Base-by-base conservation (phyloP, 2,329 filamentous ascomycete genomes). In the Aspergillus pseudoviridinutans region DNA sequence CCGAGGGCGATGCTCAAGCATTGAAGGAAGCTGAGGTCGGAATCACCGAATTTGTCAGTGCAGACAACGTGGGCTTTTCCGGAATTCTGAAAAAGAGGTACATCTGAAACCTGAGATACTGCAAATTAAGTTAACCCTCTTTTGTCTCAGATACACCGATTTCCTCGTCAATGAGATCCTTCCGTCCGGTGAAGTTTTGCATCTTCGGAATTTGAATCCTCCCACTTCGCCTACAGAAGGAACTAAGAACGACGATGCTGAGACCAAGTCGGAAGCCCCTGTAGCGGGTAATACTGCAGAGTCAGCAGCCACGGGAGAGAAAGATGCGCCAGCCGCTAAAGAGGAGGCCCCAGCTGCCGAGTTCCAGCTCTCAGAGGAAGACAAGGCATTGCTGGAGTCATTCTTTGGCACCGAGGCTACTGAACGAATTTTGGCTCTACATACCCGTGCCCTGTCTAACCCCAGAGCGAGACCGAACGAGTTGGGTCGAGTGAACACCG, bases 131-230 rank as follows among this genome's bases (percentile, higher is more conserved):
- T 38, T 58, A 27, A 49, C 32, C 8, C 27, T 54, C 61, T 44
- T 55, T 24, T 55, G 6, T 53, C n/a, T 51, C 56, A 85, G 91
- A 64, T 97, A 92, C 74, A 93, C 92, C 3, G 92, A 97, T 72
- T 97, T 97, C 67, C 80, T 94, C 65, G 92, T 97, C 66, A 92
- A 96, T 69, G 92, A 97, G 74, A 93, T 97, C 61, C 78, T 84
- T 22, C 86, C 87, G 29, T 84, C 88, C 68, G 92, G 92, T 17
- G 76, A 86, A 54, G 90, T 96, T 14, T 73, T 94, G 53, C 91
- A 93, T 72, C 78, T 97, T 51, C 80, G 74, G 57, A 82, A 79
- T 54, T 73, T 82, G 17, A 64, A 66, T 20, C 67, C 68, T 7
- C 72, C 74, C 0, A 50, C 58, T 14, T 59, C 65, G 44, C n/a